These are phyloP conservation scores for Stachybotrys chartarum DNA, from an alignment of 2,329 filamentous ascomycete genomes.

Conservation along the genomic window DNA sequence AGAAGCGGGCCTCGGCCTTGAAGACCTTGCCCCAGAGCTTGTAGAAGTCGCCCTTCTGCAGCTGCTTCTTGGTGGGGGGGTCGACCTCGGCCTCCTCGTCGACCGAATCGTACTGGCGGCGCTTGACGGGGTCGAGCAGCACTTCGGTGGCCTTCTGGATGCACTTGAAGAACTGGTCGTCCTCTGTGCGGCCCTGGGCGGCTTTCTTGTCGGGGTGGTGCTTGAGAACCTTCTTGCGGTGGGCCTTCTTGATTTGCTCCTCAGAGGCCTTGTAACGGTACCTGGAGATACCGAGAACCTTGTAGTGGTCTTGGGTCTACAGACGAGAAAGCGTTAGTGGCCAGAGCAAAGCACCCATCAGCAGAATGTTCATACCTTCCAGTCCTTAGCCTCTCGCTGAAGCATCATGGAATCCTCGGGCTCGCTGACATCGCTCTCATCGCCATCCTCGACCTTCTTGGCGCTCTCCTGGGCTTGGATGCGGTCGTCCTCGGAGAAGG, in stretches of 20 bases:
- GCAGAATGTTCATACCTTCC: slow-evolving; percentile 64
- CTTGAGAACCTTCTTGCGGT: slow-evolving; percentile 98
- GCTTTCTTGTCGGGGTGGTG: slow-evolving; percentile 99
- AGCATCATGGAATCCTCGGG: slow-evolving; percentile 89
- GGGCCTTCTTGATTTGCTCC: slow-evolving; percentile 97
- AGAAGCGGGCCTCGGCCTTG: slow-evolving; percentile 88
- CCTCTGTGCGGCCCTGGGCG: slow-evolving; percentile 75
- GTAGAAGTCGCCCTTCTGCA: slow-evolving; percentile 83
- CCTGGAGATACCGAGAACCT: slow-evolving; percentile 86
- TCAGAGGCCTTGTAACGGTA: slow-evolving; percentile 90
- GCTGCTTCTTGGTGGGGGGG: slow-evolving; percentile 86
- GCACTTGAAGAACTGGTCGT: slow-evolving; percentile 99
- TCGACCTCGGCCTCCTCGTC: slow-evolving; percentile 91
- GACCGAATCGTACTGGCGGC: slow-evolving; percentile 93
- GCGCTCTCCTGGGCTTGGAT: slow-evolving; percentile 92
- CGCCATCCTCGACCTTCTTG: slow-evolving; percentile 90
- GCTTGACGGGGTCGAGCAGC: slow-evolving; percentile 83
- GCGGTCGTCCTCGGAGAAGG: slow-evolving; percentile 96
- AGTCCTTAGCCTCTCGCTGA: slow-evolving; percentile 92
- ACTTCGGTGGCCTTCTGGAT: slow-evolving; percentile 97
- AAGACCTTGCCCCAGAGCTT: slow-evolving; percentile 91
- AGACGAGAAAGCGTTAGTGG: slow-evolving; percentile 2
- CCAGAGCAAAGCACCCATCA: background rate
- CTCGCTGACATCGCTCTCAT: slow-evolving; percentile 88
- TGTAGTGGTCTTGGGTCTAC: slow-evolving; percentile 93